phyloP scores from a whole-genome alignment of 345 rosid genomes.

The Salix arbutifolia region DNA sequence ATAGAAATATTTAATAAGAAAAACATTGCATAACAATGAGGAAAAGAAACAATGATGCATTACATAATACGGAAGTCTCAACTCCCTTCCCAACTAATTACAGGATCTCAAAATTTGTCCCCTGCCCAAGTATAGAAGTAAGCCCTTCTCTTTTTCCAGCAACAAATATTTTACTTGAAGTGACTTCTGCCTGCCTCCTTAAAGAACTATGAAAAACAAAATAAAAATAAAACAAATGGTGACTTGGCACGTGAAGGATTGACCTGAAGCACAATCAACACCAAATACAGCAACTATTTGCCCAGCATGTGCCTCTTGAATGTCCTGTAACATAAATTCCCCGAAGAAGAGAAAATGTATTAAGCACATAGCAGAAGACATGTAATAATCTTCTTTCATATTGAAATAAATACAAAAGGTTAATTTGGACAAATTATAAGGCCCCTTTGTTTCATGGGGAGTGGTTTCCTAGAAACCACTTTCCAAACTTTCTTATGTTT shows the following conservation, averaged over 20 bases:
- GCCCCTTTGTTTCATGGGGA: no score
- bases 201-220: neutral
- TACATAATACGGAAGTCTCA: neutral
- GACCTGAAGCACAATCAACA: constrained; percentile 98
- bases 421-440: neutral
- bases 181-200: neutral
- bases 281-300: constrained; percentile 99
- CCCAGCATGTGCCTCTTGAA: constrained; percentile 98
- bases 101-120: neutral
- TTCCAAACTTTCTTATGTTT: no score
- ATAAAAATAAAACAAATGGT: neutral
- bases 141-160: neutral
- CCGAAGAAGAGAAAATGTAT: neutral
- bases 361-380: neutral
- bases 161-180: neutral
- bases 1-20: neutral
- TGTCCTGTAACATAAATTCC: constrained; percentile 53
- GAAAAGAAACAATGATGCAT: constrained; percentile 1
- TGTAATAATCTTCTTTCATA: neutral
- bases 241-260: neutral
- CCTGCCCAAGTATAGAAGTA: neutral
- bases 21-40: neutral
- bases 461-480: no score
- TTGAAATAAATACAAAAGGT: neutral
- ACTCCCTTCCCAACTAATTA: neutral